Base-by-base conservation (phyloP, 345 rosid species). In the Zanthoxylum bungeanum region DNA sequence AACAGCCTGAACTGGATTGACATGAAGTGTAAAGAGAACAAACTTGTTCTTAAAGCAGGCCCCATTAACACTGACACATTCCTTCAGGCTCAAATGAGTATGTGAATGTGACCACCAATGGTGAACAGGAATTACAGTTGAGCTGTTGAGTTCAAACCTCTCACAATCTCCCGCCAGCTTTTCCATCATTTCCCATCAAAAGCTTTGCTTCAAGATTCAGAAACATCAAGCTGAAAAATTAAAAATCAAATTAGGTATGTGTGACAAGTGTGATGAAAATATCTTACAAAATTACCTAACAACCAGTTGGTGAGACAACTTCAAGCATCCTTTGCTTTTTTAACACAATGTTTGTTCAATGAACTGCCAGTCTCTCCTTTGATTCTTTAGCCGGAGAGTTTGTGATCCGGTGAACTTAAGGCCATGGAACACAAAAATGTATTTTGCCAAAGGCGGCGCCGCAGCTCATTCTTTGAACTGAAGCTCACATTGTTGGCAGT, bases 121-220 rank as follows among this genome's bases (percentile, higher is more conserved):
- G 59, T 28, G 34, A 64, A 36, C 46, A 16, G 31, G 47, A 66
- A 36, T 46, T 19, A 73, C 60, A 2, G 81, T 77, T 74, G 75
- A 72, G 84, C 55, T 78, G 83, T 73, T 64, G n/a, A 60, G 68
- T 60, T 73, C 79, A 70, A 37, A 52, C 50, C 67, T 61, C 42
- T 52, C 71, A 66, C 73, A 71, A 61, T 36, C 81, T 71, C 68
- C 55, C 36, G 58, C 58, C 73, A 74, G 69, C 73, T 68, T 69
- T 66, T 37, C 69, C 74, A 77, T 71, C 78, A 76, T 68, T 75
- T 70, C 57, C 73, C 72, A 16, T 69, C 63, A 30, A 58, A n/a
- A 52, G 50, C 69, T 74, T 80, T 85, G 84, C 86, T 85, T 85
- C 76, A 74, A 78, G 82, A 73, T 80, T 49, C 84, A 79, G 82